Evolutionary conservation across 2,329 filamentous ascomycete species (phyloP).

Genomic region (Aspergillus candidus): DNA sequence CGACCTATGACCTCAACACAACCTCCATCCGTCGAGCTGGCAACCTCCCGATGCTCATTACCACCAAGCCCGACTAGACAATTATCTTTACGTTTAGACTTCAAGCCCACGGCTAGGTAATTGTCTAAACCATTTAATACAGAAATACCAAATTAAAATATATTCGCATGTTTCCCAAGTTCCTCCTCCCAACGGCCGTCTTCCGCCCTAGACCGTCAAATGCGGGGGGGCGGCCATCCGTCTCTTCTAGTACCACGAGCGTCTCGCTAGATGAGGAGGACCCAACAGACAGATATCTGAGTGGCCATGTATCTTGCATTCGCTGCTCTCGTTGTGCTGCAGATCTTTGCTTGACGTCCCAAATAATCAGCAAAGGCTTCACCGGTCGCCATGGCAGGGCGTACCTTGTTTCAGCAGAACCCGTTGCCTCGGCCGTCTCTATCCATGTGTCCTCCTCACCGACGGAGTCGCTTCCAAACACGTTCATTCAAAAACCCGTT

Average conservation of each 20-base stretch:
- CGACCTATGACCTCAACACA: too few species aligned
- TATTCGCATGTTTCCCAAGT: constrained; percentile 43
- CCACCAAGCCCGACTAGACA: too few species aligned
- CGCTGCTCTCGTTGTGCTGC: constrained; percentile 55
- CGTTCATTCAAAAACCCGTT: constrained; percentile 50
- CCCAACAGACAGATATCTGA: constrained; percentile 32
- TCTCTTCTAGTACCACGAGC: constrained; percentile 3
- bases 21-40: too few species aligned
- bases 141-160: too few species aligned
- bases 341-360: constrained; percentile 53
- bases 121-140: too few species aligned
- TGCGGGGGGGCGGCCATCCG: constrained; percentile 6
- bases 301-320: constrained; percentile 49
- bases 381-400: constrained; percentile 59
- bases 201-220: constrained; percentile 35
- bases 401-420: constrained; percentile 52
- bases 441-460: constrained; percentile 23
- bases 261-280: background rate
- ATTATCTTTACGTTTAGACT: too few species aligned
- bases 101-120: too few species aligned
- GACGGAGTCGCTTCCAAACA: constrained; percentile 51
- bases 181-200: constrained; percentile 44
- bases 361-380: constrained; percentile 61
- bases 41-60: too few species aligned
- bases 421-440: constrained; percentile 25